A percentile compares a stretch with the other conserved stretches of the same genome.
Evolutionary conservation across 495 filamentous ascomycete species (phyloP).

Genomic region (Daldinia concentrica): DNA sequence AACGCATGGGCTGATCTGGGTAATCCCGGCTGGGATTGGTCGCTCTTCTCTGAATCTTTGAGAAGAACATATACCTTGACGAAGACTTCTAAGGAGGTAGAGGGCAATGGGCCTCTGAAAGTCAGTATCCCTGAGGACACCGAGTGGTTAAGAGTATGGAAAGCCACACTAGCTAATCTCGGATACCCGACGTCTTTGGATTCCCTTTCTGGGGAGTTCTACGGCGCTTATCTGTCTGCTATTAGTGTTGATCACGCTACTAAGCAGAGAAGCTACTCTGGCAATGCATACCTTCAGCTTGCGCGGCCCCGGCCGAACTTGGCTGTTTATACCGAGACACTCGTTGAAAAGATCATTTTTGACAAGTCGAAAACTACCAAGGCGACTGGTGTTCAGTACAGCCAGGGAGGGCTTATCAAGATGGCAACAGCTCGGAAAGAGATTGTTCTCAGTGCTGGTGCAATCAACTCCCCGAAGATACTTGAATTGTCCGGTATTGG

Average conservation of each 20-base stretch:
- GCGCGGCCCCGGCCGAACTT: background rate
- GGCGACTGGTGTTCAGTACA: background rate
- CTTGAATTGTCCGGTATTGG: background rate
- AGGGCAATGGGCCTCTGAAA: slow-evolving; percentile 31
- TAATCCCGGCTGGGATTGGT: slow-evolving; percentile 53
- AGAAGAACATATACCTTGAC: background rate
- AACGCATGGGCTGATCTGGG: slow-evolving; percentile 55
- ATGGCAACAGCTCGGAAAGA: background rate
- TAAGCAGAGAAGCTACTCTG: slow-evolving; percentile 8
- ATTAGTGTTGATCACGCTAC: background rate
- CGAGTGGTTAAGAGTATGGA: slow-evolving; percentile 41
- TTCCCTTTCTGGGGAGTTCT: background rate
- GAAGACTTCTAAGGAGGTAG: slow-evolving; percentile 4
- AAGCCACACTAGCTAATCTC: slow-evolving; percentile 20
- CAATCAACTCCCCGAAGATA: background rate
- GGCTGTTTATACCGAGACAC: background rate
- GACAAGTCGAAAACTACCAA: background rate
- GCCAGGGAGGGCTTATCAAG: background rate
- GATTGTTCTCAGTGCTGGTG: background rate
- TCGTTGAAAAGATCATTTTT: background rate
- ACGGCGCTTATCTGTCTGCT: background rate
- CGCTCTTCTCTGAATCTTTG: slow-evolving; percentile 43
- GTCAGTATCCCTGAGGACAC: slow-evolving; percentile 18
- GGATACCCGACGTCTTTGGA: background rate
- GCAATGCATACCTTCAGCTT: background rate